Conservation (phyloP, 2,329 filamentous ascomycete species). For the Penicillium sp. region DNA sequence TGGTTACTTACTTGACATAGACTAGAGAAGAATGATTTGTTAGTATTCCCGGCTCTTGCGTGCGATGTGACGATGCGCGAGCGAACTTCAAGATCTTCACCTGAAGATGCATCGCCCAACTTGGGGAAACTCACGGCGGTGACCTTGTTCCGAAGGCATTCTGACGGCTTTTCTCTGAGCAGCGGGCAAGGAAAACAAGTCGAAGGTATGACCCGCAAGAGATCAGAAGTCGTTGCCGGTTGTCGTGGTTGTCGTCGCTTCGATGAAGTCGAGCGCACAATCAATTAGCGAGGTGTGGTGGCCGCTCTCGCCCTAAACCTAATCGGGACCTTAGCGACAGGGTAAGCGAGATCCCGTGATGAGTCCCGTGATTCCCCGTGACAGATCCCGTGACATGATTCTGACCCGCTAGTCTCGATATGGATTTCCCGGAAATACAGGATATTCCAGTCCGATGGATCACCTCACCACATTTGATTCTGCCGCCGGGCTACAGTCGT, state of each 20-base stretch:
- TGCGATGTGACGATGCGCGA: slow-evolving; percentile 1
- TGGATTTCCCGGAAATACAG: too few relatives aligned
- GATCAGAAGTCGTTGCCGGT: slow-evolving; percentile 36
- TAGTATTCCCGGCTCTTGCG: slow-evolving; percentile 22
- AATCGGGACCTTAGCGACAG: slow-evolving; percentile 37
- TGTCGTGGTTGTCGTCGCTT: slow-evolving; percentile 42
- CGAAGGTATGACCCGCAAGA: slow-evolving; percentile 39
- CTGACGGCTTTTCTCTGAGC: slow-evolving; percentile 52
- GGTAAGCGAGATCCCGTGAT: slow-evolving; percentile 21
- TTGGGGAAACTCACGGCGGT: slow-evolving; percentile 67
- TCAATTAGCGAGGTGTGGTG: slow-evolving; percentile 38
- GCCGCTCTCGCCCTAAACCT: slow-evolving; percentile 32
- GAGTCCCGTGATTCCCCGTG: too few relatives aligned
- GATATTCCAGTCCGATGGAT: not conserved
- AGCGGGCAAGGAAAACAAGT: slow-evolving; percentile 40
- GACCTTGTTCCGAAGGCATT: slow-evolving; percentile 83
- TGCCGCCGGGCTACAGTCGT: slow-evolving; percentile 29
- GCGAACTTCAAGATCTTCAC: not conserved
- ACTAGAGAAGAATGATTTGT: slow-evolving; percentile 49
- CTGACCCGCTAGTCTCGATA: too few relatives aligned
- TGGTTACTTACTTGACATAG: slow-evolving; percentile 81
- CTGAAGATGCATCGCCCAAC: too few relatives aligned
- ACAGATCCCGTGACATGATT: too few relatives aligned
- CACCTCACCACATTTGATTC: slow-evolving; percentile 11
- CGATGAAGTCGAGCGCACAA: slow-evolving; percentile 36